phyloP scores from a whole-genome alignment of 208 protist species.

The Leishmania gerbilli region DNA sequence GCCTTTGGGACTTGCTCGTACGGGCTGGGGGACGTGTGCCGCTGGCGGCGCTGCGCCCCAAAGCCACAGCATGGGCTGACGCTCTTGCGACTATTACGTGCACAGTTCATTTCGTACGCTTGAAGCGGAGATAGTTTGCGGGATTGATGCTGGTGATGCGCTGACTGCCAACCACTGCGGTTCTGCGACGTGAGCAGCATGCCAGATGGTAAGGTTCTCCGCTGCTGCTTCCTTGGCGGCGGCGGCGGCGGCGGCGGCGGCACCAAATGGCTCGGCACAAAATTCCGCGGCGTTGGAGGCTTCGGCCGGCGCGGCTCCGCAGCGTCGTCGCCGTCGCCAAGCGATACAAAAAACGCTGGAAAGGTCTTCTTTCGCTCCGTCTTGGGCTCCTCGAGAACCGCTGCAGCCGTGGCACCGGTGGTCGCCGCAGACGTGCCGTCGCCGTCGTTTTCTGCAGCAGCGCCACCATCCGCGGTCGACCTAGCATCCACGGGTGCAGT shows the following conservation, averaged over 20 bases:
- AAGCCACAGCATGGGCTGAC: background rate
- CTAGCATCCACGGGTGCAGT: background rate
- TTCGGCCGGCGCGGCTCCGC: conserved; percentile 65
- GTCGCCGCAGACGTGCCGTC: background rate
- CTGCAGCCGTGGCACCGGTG: background rate
- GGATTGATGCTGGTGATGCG: background rate
- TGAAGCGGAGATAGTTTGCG: background rate
- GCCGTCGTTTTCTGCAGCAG: background rate
- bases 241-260: conserved; percentile 5
- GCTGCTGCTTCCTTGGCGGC: background rate
- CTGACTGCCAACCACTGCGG: background rate
- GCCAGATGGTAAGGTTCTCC: background rate
- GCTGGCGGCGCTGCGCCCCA: background rate
- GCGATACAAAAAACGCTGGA: conserved; percentile 70
- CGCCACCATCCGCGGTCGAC: background rate
- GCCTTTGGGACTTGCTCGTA: conserved; percentile 5
- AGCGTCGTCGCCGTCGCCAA: conserved; percentile 26
- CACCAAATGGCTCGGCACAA: conserved; percentile 41
- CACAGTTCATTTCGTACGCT: background rate
- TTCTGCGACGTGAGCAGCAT: background rate
- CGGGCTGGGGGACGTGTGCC: conserved; percentile 5
- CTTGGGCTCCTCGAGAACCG: conserved; percentile 48
- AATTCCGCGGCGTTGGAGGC: conserved; percentile 77
- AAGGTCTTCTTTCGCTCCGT: conserved; percentile 62
- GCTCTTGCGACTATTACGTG: background rate